phyloP scores from a whole-genome alignment of 163 green algal genomes.

The Scenedesmus sp. region DNA sequence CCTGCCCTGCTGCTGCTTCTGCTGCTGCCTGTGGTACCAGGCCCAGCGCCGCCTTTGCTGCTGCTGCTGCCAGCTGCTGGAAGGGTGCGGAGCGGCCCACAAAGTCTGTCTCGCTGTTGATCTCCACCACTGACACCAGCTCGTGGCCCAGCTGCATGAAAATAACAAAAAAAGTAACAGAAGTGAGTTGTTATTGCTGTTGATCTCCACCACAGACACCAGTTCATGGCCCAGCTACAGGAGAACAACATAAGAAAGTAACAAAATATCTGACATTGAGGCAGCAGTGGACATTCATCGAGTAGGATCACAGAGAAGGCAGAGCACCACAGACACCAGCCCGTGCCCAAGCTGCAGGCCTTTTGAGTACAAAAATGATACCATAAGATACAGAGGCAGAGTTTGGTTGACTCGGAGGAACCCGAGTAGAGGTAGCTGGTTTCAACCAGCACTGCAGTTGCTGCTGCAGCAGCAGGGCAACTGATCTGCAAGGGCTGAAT shows the following conservation, averaged over 20 bases:
- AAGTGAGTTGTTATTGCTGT: too few species aligned
- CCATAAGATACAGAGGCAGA: too few species aligned
- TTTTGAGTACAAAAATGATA: too few species aligned
- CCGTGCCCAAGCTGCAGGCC: too few species aligned
- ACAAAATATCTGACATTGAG: too few species aligned
- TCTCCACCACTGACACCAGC: conserved; percentile 82
- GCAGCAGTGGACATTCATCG: too few species aligned
- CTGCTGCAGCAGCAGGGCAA: too few species aligned
- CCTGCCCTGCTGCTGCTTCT: not conserved
- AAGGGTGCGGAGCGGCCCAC: conserved; percentile 94
- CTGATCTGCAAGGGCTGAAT: too few species aligned
- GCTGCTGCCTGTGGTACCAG: conserved; percentile 20
- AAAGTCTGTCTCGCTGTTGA: conserved; percentile 99
- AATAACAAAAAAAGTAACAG: not conserved
- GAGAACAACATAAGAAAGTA: too few species aligned
- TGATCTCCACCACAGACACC: not conserved
- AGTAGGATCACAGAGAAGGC: too few species aligned
- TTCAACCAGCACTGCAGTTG: not conserved
- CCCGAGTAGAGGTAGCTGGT: not conserved
- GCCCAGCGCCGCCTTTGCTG: conserved; percentile 18
- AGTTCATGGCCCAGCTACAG: too few species aligned
- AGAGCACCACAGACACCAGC: not conserved
- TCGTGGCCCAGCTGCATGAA: not conserved
- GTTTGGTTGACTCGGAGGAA: too few species aligned
- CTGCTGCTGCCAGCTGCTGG: conserved; percentile 77